Conservation (phyloP, 306 rosid genomes). For the Quercus dentata region DNA sequence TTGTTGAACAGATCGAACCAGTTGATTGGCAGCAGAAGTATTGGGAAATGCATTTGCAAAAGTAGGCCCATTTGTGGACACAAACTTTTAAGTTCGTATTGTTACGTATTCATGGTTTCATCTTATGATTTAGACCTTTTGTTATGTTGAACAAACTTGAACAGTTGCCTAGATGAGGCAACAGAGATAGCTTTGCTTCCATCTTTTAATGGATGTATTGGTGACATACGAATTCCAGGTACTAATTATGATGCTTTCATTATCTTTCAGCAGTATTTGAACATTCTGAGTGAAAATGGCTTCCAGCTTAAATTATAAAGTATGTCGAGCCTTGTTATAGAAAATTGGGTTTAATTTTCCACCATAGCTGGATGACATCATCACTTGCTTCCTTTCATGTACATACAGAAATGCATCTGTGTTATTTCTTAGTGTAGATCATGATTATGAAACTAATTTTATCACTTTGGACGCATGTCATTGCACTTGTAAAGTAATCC, state of each 20-base stretch:
- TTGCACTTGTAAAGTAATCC: not conserved
- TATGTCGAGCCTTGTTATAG: not conserved
- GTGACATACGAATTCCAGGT: conserved; percentile 74
- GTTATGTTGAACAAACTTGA: conserved; percentile 15
- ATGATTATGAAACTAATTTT: not conserved
- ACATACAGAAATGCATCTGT: not conserved
- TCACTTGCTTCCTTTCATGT: not conserved
- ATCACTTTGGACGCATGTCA: not conserved
- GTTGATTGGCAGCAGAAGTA: conserved; percentile 70
- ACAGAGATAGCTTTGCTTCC: conserved; percentile 67
- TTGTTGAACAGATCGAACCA: conserved; percentile 26
- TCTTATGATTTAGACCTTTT: conserved; percentile 21
- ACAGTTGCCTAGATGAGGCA: conserved; percentile 87
- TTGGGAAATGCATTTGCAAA: conserved; percentile 87
- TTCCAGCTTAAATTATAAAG: conserved; percentile 15
- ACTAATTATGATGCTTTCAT: conserved; percentile 7
- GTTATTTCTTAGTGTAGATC: not conserved
- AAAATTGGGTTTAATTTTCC: conserved; percentile 1
- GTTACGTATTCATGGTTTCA: conserved; percentile 1
- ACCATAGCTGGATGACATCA: conserved; percentile 6
- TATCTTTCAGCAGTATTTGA: not conserved
- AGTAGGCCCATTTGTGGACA: conserved; percentile 34
- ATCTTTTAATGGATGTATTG: conserved; percentile 52
- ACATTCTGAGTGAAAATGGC: conserved; percentile 10
- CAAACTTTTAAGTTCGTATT: not conserved